phyloP scores from a whole-genome alignment of 2,329 filamentous ascomycete species.

The Lomentospora prolificans region DNA sequence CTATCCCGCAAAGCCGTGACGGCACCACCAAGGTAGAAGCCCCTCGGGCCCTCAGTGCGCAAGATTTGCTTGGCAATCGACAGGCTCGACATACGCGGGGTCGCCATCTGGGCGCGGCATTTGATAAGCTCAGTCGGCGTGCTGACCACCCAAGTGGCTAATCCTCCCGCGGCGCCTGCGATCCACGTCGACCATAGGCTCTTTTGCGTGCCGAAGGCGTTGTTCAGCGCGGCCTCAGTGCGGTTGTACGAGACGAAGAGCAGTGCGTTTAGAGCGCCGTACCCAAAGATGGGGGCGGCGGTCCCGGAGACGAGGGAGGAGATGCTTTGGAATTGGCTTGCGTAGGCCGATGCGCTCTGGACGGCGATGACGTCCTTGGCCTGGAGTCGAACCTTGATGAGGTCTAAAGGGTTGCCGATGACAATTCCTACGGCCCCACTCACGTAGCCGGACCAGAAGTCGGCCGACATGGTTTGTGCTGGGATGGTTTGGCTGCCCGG shows the following conservation, averaged over 20 bases:
- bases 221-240: constrained; percentile 54
- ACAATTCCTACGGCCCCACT: constrained; percentile 79
- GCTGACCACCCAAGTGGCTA: constrained; percentile 78
- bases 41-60: constrained; percentile 47
- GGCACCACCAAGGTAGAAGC: constrained; percentile 70
- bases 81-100: constrained; percentile 45
- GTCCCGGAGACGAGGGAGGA: constrained; percentile 50
- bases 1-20: constrained; percentile 78
- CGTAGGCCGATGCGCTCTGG: constrained; percentile 15
- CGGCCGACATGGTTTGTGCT: constrained; percentile 57
- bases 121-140: constrained; percentile 88
- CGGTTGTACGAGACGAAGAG: constrained; percentile 89
- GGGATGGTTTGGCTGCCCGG: too few species aligned
- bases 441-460: constrained; percentile 90
- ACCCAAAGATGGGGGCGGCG: constrained; percentile 77
- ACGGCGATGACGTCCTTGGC: constrained; percentile 28
- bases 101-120: constrained; percentile 66
- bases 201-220: constrained; percentile 22
- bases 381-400: constrained; percentile 59
- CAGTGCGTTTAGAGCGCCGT: constrained; percentile 82
- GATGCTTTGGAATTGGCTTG: constrained; percentile 24
- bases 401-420: constrained; percentile 77
- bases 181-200: constrained; percentile 61
- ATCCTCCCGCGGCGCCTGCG: constrained; percentile 70
- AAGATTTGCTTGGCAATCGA: constrained; percentile 53